These are phyloP conservation scores for Scortechinia acanthostroma DNA, from an alignment of 2,329 filamentous ascomycete species.

Conservation along the genomic window DNA sequence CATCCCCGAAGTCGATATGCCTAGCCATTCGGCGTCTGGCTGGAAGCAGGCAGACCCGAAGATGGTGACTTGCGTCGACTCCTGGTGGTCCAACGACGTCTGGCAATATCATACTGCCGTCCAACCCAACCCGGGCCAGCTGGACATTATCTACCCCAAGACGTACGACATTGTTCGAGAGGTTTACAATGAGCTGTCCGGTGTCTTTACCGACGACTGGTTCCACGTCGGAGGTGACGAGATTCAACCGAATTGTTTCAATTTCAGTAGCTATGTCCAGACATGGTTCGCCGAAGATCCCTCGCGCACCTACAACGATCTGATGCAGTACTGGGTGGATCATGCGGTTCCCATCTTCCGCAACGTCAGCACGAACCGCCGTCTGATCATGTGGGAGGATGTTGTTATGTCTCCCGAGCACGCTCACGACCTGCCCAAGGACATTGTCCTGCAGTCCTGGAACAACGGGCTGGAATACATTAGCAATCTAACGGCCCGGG, in stretches of 20 bases:
- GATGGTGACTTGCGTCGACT: constrained; percentile 45
- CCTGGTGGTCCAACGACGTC: constrained; percentile 54
- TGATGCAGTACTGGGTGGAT: constrained; percentile 46
- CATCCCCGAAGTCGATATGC: constrained; percentile 56
- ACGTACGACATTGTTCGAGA: constrained; percentile 44
- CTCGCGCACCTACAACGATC: constrained; percentile 38
- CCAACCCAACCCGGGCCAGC: constrained; percentile 45
- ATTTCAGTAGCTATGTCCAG: constrained; percentile 38
- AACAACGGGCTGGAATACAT: constrained; percentile 43
- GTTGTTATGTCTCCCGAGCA: constrained; percentile 32
- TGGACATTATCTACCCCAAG: constrained; percentile 44
- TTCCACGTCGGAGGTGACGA: constrained; percentile 50
- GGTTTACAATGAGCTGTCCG: constrained; percentile 42
- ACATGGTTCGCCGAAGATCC: constrained; percentile 40
- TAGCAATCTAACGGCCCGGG: constrained; percentile 35
- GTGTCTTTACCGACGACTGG: constrained; percentile 39
- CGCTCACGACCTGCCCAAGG: constrained; percentile 35
- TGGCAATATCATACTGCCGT: constrained; percentile 45
- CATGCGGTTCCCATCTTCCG: constrained; percentile 39
- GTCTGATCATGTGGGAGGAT: constrained; percentile 50
- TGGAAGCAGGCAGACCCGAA: constrained; percentile 47
- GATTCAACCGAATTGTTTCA: constrained; percentile 46
- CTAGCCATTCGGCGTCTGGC: constrained; percentile 44
- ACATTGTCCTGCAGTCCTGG: constrained; percentile 45
- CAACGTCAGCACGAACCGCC: constrained; percentile 23